These are phyloP conservation scores for Calycina herbarum DNA, from an alignment of 2,329 filamentous ascomycete genomes.

Conservation along the genomic window DNA sequence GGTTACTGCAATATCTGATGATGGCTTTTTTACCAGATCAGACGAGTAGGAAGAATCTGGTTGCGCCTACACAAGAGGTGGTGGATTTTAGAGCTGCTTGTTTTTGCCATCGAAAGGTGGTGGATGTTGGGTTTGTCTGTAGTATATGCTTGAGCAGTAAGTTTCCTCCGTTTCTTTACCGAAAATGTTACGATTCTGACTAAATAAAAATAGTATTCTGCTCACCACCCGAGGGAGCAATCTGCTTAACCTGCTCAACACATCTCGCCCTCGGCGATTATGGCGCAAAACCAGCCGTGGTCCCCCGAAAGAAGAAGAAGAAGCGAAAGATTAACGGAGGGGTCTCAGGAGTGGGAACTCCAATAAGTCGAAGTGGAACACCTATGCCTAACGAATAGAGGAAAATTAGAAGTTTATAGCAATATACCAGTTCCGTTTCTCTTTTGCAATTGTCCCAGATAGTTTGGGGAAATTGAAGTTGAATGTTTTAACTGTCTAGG, in stretches of 20 bases:
- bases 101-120: constrained; percentile 89
- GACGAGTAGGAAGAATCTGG: constrained; percentile 61
- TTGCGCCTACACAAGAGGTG: constrained; percentile 77
- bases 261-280: constrained; percentile 74
- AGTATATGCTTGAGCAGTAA: constrained; percentile 87
- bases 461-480: too few relatives aligned
- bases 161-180: constrained; percentile 27
- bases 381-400: constrained; percentile 46
- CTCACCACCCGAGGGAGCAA: constrained; percentile 58
- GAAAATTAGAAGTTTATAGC: neutral
- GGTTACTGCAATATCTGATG: constrained; percentile 90
- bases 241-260: constrained; percentile 83
- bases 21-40: constrained; percentile 83
- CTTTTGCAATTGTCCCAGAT: too few relatives aligned
- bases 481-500: too few relatives aligned
- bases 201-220: constrained; percentile 64
- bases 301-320: constrained; percentile 72
- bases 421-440: too few relatives aligned
- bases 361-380: constrained; percentile 57
- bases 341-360: constrained; percentile 45
- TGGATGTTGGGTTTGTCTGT: constrained; percentile 93
- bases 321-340: constrained; percentile 66
- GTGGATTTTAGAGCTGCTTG: constrained; percentile 98
- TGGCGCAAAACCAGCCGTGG: constrained; percentile 73
- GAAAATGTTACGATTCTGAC: constrained; percentile 18